Evolutionary conservation across 208 protist species (phyloP).

Genomic region (Leishmania arabica): DNA sequence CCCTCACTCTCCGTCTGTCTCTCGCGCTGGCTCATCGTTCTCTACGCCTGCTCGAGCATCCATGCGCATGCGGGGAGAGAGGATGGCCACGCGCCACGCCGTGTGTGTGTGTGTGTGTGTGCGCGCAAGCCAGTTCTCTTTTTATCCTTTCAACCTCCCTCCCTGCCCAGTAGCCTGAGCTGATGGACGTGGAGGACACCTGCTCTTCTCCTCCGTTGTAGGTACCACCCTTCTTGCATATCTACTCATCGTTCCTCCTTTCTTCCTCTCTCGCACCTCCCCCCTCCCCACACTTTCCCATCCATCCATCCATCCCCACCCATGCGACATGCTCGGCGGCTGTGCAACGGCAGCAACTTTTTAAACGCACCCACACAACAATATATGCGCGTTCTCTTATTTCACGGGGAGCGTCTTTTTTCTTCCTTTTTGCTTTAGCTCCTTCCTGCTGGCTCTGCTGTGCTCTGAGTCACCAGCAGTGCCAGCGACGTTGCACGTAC

Average conservation of each 20-base stretch:
- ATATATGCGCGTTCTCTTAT: background rate
- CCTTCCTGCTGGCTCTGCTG: background rate
- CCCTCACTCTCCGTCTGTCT: no score
- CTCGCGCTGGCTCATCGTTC: no score
- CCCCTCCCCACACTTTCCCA: no score
- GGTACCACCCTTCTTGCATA: background rate
- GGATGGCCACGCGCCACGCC: no score
- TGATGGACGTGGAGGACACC: background rate
- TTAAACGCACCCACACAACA: background rate
- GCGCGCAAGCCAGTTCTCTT: background rate
- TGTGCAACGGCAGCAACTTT: background rate
- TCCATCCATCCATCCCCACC: background rate
- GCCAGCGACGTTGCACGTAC: background rate
- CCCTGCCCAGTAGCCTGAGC: constrained; percentile 2
- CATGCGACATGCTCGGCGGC: background rate
- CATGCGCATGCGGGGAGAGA: no score
- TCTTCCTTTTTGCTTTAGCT: background rate
- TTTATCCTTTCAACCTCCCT: background rate
- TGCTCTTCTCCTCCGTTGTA: background rate
- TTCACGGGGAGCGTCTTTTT: constrained; percentile 4
- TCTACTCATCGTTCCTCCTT: background rate
- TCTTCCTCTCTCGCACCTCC: background rate
- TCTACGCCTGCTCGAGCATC: no score
- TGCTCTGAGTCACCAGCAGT: background rate
- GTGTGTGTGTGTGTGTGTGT: no score